phyloP scores from a whole-genome alignment of 352 stramenopile species.

The Achlya hypogyna region DNA sequence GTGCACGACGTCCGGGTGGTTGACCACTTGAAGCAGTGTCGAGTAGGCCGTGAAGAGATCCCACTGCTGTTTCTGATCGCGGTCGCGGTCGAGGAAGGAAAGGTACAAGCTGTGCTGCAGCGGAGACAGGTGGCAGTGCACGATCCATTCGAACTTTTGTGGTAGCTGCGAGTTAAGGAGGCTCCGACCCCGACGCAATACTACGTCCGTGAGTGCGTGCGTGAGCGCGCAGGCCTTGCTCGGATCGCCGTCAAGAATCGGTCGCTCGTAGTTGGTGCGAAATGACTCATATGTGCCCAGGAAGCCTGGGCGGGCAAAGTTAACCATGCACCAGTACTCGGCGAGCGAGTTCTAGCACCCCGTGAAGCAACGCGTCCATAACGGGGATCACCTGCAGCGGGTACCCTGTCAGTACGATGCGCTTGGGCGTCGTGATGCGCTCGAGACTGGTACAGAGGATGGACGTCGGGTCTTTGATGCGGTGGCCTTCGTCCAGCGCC shows the following conservation, averaged over 20 bases:
- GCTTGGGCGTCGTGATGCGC: conserved; percentile 60
- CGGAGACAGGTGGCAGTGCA: conserved; percentile 76
- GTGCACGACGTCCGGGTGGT: conserved; percentile 83
- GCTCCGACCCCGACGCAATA: conserved; percentile 58
- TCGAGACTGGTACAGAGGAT: conserved; percentile 72
- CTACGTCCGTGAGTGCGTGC: conserved; percentile 45
- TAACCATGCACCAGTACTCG: conserved; percentile 88
- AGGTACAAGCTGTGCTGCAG: conserved; percentile 76
- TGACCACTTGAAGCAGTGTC: conserved; percentile 76
- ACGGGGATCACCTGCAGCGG: conserved; percentile 64
- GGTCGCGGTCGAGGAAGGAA: conserved; percentile 46
- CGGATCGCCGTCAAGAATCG: conserved; percentile 65
- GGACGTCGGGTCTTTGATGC: conserved; percentile 80
- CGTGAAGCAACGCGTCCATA: not conserved
- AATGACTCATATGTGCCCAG: conserved; percentile 69
- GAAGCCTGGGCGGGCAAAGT: conserved; percentile 71
- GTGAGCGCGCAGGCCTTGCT: conserved; percentile 57
- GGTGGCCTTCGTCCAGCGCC: conserved; percentile 82
- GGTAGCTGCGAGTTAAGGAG: conserved; percentile 64
- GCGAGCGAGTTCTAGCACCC: conserved; percentile 78
- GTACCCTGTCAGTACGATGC: conserved; percentile 90
- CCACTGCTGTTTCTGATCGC: conserved; percentile 25
- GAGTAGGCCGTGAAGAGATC: conserved; percentile 75
- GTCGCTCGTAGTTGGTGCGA: conserved; percentile 63
- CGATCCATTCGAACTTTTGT: conserved; percentile 79